Conservation (phyloP, 1,284 basidiomycete genomes). For the Cutaneotrichosporon spelunceum region DNA sequence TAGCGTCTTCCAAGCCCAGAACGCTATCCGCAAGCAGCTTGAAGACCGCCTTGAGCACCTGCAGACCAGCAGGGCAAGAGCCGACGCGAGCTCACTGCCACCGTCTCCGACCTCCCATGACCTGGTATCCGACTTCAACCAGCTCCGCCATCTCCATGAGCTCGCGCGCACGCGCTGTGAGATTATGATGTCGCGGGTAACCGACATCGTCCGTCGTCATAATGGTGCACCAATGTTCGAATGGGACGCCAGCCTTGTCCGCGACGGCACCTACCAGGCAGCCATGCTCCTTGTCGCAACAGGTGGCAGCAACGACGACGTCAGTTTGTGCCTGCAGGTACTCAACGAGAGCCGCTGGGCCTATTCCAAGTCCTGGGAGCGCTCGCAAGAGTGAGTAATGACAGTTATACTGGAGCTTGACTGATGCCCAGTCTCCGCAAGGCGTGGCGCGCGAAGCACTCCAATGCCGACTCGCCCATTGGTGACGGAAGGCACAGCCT, state of each 20-base stretch:
- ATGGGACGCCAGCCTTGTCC: conserved; percentile 74
- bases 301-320: conserved; percentile 64
- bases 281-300: conserved; percentile 63
- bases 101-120: conserved; percentile 10
- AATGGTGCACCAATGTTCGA: conserved; percentile 60
- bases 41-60: conserved; percentile 36
- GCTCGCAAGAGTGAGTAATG: conserved; percentile 42
- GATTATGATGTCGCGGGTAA: conserved; percentile 51
- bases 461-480: neutral
- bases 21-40: conserved; percentile 45
- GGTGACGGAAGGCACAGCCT: neutral
- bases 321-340: conserved; percentile 66
- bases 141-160: conserved; percentile 54
- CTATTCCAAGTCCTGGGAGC: conserved; percentile 68
- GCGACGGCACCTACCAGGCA: conserved; percentile 64
- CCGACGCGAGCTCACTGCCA: neutral
- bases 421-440: conserved; percentile 4
- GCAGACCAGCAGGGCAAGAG: neutral
- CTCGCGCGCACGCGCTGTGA: conserved; percentile 59
- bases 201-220: conserved; percentile 58
- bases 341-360: conserved; percentile 75
- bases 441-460: conserved; percentile 6
- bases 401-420: no score
- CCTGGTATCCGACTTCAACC: conserved; percentile 16
- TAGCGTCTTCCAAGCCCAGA: conserved; percentile 48